Evolutionary conservation across 768 basidiomycete species (phyloP), one percentile per base, ranked within the genome.

Genomic region (Astraeus odoratus): DNA sequence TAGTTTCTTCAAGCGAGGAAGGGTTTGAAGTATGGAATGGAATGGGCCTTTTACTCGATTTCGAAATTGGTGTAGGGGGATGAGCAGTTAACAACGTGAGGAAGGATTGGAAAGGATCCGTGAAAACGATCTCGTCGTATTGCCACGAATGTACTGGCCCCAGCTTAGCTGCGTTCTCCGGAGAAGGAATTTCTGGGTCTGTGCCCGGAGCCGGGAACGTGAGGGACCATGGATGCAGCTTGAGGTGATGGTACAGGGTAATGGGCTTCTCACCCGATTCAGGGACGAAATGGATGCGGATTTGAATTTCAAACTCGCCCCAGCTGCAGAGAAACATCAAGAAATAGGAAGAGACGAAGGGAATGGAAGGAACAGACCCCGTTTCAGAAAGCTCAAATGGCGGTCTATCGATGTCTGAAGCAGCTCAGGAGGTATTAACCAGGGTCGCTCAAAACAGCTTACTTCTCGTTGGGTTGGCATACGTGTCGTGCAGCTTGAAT

Each of bases 241-340:
- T 97, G 59, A 99, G 83, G 57, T 95, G 88, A 66, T 99, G 96
- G 51, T 88, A 86, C 45, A 96, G 69, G 3, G 77, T 76, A 51
- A 97, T 71, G 15, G 90, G 78, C 60, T 98, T 98, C 63, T 98
- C 96, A 39, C 81, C 85, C 4, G 92, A 81, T 65, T 99, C 96
- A 42, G 77, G 65, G 25, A 92, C 73, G 67, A 98, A 97, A 39
- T 83, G 85, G 43, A 99, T 83, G 42, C 87, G 80, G 51, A 99
- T 94, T 57, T 85, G 80, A 51, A 98, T 86, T 58, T 96, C 92
- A 67, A 99, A 99, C 70, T 99, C 96, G 53, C 96, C 96, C 96
- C 96, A 99, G 39, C 87, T 90, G 39, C 4, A 31, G 8, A 30
- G 19, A 4, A 8, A 12, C 19, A 18, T 33, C 27, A 25, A 29